A percentile compares a stretch with the other conserved stretches of the same genome.
Conservation (phyloP, 306 rosid species). For the Phaseolus lunatus region DNA sequence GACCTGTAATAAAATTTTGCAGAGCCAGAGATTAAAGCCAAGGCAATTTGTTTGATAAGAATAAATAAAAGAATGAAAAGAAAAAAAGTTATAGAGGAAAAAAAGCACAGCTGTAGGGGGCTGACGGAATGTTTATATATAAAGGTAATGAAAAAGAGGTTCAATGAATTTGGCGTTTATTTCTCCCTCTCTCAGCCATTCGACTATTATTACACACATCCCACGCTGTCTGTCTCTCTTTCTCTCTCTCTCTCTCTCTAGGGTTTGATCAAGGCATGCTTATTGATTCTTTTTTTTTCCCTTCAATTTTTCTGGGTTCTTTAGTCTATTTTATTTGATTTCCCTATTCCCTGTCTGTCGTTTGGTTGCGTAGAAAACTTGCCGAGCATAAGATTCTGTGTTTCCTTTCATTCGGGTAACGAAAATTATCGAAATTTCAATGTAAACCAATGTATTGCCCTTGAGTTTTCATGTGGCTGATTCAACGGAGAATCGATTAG, state of each 20-base stretch:
- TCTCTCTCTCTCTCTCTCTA: slow-evolving; percentile 27
- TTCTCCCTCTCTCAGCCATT: background rate
- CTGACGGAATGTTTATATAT: no score
- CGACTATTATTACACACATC: background rate
- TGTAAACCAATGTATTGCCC: background rate
- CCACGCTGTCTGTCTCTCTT: no score
- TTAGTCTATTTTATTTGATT: background rate
- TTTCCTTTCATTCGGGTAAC: background rate
- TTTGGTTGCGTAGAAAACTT: background rate
- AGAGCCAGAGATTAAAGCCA: background rate
- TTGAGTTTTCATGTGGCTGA: background rate
- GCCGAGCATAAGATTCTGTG: background rate
- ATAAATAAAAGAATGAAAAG: no score
- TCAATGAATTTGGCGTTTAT: background rate
- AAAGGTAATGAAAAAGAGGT: background rate
- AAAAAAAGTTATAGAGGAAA: no score
- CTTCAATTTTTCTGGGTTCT: background rate
- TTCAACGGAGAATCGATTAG: background rate
- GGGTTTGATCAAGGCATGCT: slow-evolving; percentile 26
- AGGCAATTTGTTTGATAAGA: no score
- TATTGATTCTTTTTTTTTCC: background rate
- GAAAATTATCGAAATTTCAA: background rate
- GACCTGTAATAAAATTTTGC: background rate
- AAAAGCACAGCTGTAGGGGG: no score
- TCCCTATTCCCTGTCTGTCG: background rate